A percentile compares a stretch with the other conserved stretches of the same genome.
Conservation (phyloP, 371 early-diverging fungal genomes). For the Mortierella sp. region DNA sequence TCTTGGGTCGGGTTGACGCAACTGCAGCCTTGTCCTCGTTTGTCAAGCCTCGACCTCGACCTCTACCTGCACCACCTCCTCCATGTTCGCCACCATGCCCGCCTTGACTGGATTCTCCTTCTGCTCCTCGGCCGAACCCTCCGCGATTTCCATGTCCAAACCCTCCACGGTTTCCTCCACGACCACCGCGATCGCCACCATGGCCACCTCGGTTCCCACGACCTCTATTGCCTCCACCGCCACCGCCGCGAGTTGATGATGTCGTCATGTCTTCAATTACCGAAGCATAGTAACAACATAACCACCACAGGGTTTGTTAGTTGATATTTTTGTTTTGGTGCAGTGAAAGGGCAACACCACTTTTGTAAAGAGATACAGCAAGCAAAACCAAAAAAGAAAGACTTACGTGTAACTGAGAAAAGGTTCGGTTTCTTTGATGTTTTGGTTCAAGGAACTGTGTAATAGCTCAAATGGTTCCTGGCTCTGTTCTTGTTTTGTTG, state of each 20-base stretch:
- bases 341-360: too few relatives aligned
- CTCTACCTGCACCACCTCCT: conserved; percentile 6
- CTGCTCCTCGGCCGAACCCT: background rate
- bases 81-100: background rate
- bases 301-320: background rate
- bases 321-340: background rate
- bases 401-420: too few relatives aligned
- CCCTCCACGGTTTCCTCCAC: background rate
- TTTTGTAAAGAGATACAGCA: too few relatives aligned
- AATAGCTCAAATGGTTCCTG: too few relatives aligned
- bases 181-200: conserved; percentile 2
- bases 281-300: background rate
- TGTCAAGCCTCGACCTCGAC: conserved; percentile 18
- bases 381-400: too few relatives aligned
- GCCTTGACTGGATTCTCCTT: background rate
- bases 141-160: background rate
- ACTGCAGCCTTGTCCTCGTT: conserved; percentile 15
- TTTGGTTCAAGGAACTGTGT: too few relatives aligned
- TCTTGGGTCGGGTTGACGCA: conserved; percentile 7
- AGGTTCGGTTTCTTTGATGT: too few relatives aligned
- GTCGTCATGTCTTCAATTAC: background rate
- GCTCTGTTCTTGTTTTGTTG: too few relatives aligned
- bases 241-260: background rate
- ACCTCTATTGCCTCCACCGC: background rate
- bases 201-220: background rate